Conservation (phyloP, 441 rosid species). For the Raphanus hybrid region DNA sequence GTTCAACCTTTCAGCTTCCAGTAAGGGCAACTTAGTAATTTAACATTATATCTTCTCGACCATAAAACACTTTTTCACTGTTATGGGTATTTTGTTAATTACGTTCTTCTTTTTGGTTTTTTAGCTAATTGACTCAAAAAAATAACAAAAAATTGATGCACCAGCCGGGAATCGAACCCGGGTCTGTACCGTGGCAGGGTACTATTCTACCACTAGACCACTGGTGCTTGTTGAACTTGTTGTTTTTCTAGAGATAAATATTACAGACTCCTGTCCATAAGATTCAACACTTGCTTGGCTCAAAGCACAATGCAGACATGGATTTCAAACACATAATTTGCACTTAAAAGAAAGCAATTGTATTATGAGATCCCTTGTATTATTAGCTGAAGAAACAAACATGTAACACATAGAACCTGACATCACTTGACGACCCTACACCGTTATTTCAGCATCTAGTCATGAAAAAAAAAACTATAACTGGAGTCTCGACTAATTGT, state of each 20-base stretch:
- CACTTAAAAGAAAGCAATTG: constrained; percentile 14
- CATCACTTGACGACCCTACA: constrained; percentile 28
- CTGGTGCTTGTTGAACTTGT: constrained; percentile 49
- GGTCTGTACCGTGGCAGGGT: constrained; percentile 99
- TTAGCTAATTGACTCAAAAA: too few relatives aligned
- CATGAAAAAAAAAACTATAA: constrained; percentile 20
- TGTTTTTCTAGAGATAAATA: too few relatives aligned
- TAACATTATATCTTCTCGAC: too few relatives aligned
- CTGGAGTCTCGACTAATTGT: constrained; percentile 30
- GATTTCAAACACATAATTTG: background rate
- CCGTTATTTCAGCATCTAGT: constrained; percentile 29
- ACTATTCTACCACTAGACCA: constrained; percentile 99
- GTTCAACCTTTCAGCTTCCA: too few relatives aligned
- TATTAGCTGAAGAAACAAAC: constrained; percentile 9
- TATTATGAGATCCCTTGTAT: too few relatives aligned
- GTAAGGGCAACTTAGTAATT: too few relatives aligned
- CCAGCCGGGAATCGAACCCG: constrained; percentile 86
- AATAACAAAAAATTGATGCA: constrained; percentile 33
- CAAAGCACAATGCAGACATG: background rate
- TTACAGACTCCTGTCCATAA: background rate
- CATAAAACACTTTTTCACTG: too few relatives aligned
- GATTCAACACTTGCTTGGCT: background rate
- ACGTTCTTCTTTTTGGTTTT: too few relatives aligned
- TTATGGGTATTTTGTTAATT: too few relatives aligned
- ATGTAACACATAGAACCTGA: constrained; percentile 2